These are phyloP conservation scores for Begonia peltatifolia DNA, from an alignment of 306 rosid genomes.

Conservation along the genomic window DNA sequence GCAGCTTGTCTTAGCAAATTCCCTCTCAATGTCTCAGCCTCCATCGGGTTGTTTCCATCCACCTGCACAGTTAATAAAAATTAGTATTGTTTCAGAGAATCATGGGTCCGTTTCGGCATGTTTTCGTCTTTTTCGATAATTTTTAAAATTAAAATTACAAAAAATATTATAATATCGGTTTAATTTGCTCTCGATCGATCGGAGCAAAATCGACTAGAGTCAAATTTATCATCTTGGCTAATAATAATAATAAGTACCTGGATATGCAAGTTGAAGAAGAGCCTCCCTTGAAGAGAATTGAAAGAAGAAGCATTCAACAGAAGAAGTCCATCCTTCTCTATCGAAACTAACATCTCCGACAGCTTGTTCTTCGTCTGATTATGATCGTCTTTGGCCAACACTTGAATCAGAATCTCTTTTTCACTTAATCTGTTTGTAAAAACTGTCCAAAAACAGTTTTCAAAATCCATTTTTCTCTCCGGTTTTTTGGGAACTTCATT, in stretches of 20 bases:
- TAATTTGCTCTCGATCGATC: too few relatives aligned
- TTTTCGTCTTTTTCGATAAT: too few relatives aligned
- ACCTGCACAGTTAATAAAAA: too few relatives aligned
- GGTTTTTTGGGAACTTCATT: not conserved
- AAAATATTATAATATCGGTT: too few relatives aligned
- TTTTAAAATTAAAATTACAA: too few relatives aligned
- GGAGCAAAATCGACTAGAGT: too few relatives aligned
- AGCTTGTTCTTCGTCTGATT: slow-evolving; percentile 8
- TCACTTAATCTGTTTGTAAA: slow-evolving; percentile 36
- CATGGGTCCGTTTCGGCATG: too few relatives aligned
- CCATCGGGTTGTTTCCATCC: too few relatives aligned
- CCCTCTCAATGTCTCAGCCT: too few relatives aligned
- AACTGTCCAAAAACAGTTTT: slow-evolving; percentile 18
- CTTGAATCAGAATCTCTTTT: slow-evolving; percentile 35
- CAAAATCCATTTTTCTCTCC: not conserved
- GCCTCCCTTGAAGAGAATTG: slow-evolving; percentile 31
- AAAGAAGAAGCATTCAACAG: slow-evolving; percentile 45
- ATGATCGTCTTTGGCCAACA: slow-evolving; percentile 15
- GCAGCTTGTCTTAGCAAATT: too few relatives aligned
- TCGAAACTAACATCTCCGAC: slow-evolving; percentile 21
- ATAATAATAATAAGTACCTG: slow-evolving; percentile 13
- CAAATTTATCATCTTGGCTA: too few relatives aligned
- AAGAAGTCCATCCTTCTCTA: slow-evolving; percentile 32
- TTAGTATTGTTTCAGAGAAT: too few relatives aligned
- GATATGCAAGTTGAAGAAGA: slow-evolving; percentile 40